phyloP scores from a whole-genome alignment of 2,329 filamentous ascomycete species.

The Aspergillus japonicus region DNA sequence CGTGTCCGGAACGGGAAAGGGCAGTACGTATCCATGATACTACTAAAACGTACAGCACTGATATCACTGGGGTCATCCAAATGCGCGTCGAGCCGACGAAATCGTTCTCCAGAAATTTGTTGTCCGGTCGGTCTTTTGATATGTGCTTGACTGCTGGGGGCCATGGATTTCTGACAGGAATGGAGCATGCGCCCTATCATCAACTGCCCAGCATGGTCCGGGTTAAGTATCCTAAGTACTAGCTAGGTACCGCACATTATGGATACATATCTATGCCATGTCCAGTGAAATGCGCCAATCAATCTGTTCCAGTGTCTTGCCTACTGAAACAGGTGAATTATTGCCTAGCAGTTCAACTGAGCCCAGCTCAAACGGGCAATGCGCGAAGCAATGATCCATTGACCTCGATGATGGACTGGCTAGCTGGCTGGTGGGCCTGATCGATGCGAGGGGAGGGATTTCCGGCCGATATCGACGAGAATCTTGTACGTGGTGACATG shows the following conservation, averaged over 20 bases:
- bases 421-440: conserved; percentile 19
- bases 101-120: no score
- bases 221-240: no score
- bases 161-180: neutral
- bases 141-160: neutral
- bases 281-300: neutral
- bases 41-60: no score
- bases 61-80: neutral
- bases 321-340: neutral
- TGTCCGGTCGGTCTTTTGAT: no score
- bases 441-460: conserved; percentile 11
- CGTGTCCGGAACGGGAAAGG: neutral
- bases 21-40: no score
- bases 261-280: no score
- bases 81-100: no score
- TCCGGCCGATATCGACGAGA: neutral
- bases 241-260: no score
- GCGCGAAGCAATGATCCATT: neutral
- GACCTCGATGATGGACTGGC: neutral
- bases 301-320: neutral
- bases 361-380: conserved; percentile 1
- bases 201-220: no score
- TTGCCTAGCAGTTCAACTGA: conserved; percentile 1
- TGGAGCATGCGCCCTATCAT: neutral
- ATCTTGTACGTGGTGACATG: neutral